Conservation (phyloP, 331 rosid genomes). For the Pyrus hybrid region DNA sequence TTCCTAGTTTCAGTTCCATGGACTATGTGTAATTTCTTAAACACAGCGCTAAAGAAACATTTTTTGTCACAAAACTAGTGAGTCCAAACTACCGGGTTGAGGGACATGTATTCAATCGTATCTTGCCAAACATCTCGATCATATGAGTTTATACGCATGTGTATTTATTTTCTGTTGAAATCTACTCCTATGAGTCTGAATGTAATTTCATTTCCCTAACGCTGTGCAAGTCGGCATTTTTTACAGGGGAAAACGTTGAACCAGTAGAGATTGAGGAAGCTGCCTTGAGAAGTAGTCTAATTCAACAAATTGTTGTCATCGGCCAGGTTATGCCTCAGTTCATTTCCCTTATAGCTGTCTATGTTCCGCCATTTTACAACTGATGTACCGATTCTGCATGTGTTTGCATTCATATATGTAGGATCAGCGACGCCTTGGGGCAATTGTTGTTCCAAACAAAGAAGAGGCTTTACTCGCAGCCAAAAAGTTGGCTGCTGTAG, state of each 20-base stretch:
- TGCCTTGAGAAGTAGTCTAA: slow-evolving; percentile 68
- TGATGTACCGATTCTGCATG: not conserved
- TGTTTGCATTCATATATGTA: slow-evolving; percentile 15
- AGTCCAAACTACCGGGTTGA: too few relatives aligned
- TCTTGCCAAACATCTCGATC: not conserved
- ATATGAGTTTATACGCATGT: not conserved
- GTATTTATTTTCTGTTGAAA: not conserved
- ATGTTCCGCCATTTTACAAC: not conserved
- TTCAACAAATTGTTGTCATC: slow-evolving; percentile 80
- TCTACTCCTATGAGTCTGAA: not conserved
- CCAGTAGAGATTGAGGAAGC: slow-evolving; percentile 88
- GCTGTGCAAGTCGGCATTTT: not conserved
- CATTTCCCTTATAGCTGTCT: not conserved
- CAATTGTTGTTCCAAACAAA: slow-evolving; percentile 80
- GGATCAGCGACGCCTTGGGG: slow-evolving; percentile 96
- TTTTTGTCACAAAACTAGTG: too few relatives aligned
- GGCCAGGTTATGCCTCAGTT: slow-evolving; percentile 63
- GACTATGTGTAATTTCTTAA: not conserved
- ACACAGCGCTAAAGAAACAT: too few relatives aligned
- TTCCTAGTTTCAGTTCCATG: not conserved
- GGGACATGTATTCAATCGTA: not conserved
- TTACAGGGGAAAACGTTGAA: slow-evolving; percentile 81
- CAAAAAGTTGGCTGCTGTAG: slow-evolving; percentile 34
- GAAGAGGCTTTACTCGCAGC: slow-evolving; percentile 61
- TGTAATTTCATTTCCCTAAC: not conserved